These are phyloP conservation scores for Kernera saxatilis DNA, from an alignment of 345 rosid genomes.

Conservation along the genomic window DNA sequence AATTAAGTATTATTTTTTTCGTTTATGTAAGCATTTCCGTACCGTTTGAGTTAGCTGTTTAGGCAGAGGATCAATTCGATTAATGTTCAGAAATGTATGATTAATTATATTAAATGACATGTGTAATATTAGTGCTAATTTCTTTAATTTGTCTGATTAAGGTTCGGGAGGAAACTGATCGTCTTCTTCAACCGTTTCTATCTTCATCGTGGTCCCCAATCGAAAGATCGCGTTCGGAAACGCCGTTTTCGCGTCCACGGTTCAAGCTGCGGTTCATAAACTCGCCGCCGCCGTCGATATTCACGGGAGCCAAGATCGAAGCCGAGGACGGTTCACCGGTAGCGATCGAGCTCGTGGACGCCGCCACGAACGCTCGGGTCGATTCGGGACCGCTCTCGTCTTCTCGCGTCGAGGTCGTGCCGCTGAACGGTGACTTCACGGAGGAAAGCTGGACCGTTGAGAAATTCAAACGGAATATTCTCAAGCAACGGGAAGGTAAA, in stretches of 20 bases:
- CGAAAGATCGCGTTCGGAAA: constrained; percentile 24
- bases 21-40: too few species aligned
- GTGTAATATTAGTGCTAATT: neutral
- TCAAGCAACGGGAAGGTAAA: constrained; percentile 58
- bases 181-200: constrained; percentile 1
- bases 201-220: constrained; percentile 18
- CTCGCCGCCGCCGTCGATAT: constrained; percentile 37
- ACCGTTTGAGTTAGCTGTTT: too few species aligned
- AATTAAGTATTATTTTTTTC: too few species aligned
- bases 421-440: constrained; percentile 57
- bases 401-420: constrained; percentile 49
- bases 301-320: constrained; percentile 52
- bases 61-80: too few species aligned
- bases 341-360: constrained; percentile 43
- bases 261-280: constrained; percentile 43
- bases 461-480: constrained; percentile 40
- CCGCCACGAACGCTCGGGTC: constrained; percentile 28
- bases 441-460: constrained; percentile 45
- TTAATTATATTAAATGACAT: neutral
- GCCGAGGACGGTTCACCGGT: constrained; percentile 42
- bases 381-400: constrained; percentile 48
- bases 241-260: constrained; percentile 27
- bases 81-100: too few species aligned
- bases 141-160: constrained; percentile 3
- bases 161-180: constrained; percentile 50